Conservation (phyloP, 1,139 yeast genomes). For the Pichia cactophila region DNA sequence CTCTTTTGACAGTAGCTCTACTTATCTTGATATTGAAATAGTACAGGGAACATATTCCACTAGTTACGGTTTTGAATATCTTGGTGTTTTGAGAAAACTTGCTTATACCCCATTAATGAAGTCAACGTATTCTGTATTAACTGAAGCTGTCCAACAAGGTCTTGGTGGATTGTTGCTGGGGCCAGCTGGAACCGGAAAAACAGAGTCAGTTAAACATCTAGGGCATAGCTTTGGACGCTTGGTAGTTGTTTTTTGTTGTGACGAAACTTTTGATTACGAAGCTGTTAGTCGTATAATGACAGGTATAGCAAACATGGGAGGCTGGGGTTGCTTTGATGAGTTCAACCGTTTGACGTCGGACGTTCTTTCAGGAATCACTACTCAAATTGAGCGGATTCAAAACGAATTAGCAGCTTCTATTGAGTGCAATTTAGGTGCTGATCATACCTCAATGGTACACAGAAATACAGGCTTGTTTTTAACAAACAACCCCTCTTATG, state of each 20-base stretch:
- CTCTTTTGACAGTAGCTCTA: constrained; percentile 28
- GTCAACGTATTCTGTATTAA: constrained; percentile 58
- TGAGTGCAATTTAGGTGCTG: constrained; percentile 40
- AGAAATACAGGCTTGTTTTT: constrained; percentile 68
- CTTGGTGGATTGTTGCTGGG: constrained; percentile 93
- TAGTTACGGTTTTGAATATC: constrained; percentile 73
- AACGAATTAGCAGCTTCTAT: constrained; percentile 32
- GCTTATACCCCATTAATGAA: constrained; percentile 74
- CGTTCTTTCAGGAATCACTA: constrained; percentile 77
- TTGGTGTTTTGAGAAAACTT: constrained; percentile 67
- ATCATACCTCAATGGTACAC: constrained; percentile 37
- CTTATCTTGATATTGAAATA: constrained; percentile 35
- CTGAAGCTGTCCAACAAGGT: constrained; percentile 64
- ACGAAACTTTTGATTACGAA: constrained; percentile 77
- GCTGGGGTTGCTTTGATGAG: constrained; percentile 97
- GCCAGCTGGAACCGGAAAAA: constrained; percentile 97
- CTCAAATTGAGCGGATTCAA: constrained; percentile 73
- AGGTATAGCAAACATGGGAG: constrained; percentile 83
- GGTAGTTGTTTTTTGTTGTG: constrained; percentile 87
- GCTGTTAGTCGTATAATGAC: constrained; percentile 71
- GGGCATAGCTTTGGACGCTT: constrained; percentile 74
- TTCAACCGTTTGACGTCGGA: constrained; percentile 72
- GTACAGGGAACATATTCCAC: constrained; percentile 47
- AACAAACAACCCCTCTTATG: constrained; percentile 88
- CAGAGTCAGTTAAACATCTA: constrained; percentile 82